These are phyloP conservation scores for Oxyria digyna DNA, from an alignment of 148 eudicot genomes.

Conservation along the genomic window DNA sequence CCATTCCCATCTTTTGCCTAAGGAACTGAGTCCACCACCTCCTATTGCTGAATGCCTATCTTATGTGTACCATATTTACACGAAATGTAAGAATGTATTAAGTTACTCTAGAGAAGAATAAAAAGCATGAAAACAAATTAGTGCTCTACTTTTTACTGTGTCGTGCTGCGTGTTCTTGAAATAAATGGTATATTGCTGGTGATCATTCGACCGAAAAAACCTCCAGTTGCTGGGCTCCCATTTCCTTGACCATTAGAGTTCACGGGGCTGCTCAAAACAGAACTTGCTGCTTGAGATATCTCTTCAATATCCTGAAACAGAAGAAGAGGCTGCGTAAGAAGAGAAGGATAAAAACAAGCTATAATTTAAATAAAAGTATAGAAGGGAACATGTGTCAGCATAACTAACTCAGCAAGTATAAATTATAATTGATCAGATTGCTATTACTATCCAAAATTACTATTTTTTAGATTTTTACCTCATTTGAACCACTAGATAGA, in stretches of 20 bases:
- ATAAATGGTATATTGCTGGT: constrained; percentile 30
- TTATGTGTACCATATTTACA: no score
- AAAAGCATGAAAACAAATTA: neutral
- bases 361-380: no score
- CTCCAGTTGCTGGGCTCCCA: neutral
- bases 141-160: constrained; percentile 24
- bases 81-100: neutral
- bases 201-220: neutral
- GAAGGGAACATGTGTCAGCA: neutral
- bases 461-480: constrained; percentile 20
- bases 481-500: constrained; percentile 24
- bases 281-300: neutral
- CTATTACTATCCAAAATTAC: neutral
- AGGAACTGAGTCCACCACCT: neutral
- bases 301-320: neutral
- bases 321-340: no score
- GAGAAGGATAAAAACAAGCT: no score
- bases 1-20: neutral
- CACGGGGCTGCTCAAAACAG: neutral
- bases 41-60: no score
- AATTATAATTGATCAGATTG: neutral
- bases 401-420: no score
- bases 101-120: neutral
- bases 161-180: constrained; percentile 46
- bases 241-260: neutral